Evolutionary conservation across 2,329 filamentous ascomycete species (phyloP).

Genomic region (Ophiosphaerella herpotricha): DNA sequence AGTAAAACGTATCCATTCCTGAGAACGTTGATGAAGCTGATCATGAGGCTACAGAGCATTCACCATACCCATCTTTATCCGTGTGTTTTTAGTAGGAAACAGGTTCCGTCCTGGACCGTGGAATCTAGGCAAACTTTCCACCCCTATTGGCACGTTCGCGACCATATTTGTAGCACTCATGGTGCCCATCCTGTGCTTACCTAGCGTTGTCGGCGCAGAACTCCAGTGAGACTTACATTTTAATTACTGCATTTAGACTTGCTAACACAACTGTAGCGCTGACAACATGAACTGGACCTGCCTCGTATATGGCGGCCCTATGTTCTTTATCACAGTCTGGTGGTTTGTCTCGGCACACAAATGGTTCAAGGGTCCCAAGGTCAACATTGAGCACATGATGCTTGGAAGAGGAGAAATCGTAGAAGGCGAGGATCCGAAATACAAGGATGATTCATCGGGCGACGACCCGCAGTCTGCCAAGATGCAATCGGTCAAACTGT

Average conservation of each 20-base stretch:
- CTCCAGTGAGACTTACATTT: conserved; percentile 50
- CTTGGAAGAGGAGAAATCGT: conserved; percentile 47
- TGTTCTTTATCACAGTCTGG: conserved; percentile 64
- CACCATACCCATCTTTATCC: conserved; percentile 62
- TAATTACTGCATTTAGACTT: not conserved
- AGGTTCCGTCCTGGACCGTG: conserved; percentile 70
- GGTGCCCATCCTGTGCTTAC: conserved; percentile 70
- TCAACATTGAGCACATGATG: conserved; percentile 66
- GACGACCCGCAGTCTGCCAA: conserved; percentile 2
- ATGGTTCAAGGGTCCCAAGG: conserved; percentile 73
- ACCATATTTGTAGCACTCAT: conserved; percentile 67
- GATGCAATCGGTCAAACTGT: not conserved
- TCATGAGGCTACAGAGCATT: conserved; percentile 46
- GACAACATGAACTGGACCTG: conserved; percentile 71
- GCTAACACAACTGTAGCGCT: conserved; percentile 38
- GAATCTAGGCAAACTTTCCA: conserved; percentile 66
- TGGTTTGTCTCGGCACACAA: conserved; percentile 66
- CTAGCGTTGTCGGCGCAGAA: conserved; percentile 60
- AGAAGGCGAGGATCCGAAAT: conserved; percentile 34
- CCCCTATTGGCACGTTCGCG: conserved; percentile 61
- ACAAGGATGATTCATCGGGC: conserved; percentile 10
- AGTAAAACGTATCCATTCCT: conserved; percentile 11
- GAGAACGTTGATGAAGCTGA: not conserved
- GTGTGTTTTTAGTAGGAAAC: conserved; percentile 64
- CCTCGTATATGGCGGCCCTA: conserved; percentile 68